Evolutionary conservation across 208 protist genomes (phyloP), one percentile per base, ranked within the genome.

Genomic region (Histomonas meleagridis): DNA sequence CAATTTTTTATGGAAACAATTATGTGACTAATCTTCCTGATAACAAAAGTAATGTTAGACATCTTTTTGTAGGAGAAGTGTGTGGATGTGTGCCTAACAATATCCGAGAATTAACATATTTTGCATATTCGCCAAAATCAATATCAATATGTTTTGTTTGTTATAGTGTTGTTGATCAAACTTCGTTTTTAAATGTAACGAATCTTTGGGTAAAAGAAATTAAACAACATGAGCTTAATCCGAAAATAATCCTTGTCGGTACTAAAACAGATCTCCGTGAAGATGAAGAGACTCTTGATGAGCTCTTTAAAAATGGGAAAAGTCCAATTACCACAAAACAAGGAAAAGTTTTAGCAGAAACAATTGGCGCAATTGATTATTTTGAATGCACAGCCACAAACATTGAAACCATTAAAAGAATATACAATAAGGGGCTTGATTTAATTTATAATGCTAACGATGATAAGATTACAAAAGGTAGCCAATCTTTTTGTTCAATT

Each of bases 381-480:
- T 86, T 97, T 23, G 96, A 97, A 92, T 98, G 96, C 95, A 96
- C 94, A 76, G 97, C 97, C 38, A 51, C 92, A 28, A 94, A 91
- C 0, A 92, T 91, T 0, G 76, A 94, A 38, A 92, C 86, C 57
- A 49, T 94, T 32, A 94, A 93, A 62, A 32, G 28, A 35, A 72
- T 91, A 26, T 94, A 94, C 43, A 91, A 94, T 70, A 92, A 92
- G 40, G 93, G n/a, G n/a, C n/a, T n/a, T n/a, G n/a, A n/a, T n/a
- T n/a, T n/a, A n/a, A n/a, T n/a, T n/a, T n/a, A n/a, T n/a, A n/a
- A n/a, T n/a, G n/a, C n/a, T n/a, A n/a, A n/a, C n/a, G n/a, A n/a
- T n/a, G n/a, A n/a, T n/a, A n/a, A n/a, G n/a, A n/a, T n/a, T n/a
- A n/a, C n/a, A n/a, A n/a, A n/a, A n/a, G n/a, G n/a, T n/a, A n/a